Evolutionary conservation across 163 green algal species (phyloP).

Genomic region (Scenedesmus sp.): DNA sequence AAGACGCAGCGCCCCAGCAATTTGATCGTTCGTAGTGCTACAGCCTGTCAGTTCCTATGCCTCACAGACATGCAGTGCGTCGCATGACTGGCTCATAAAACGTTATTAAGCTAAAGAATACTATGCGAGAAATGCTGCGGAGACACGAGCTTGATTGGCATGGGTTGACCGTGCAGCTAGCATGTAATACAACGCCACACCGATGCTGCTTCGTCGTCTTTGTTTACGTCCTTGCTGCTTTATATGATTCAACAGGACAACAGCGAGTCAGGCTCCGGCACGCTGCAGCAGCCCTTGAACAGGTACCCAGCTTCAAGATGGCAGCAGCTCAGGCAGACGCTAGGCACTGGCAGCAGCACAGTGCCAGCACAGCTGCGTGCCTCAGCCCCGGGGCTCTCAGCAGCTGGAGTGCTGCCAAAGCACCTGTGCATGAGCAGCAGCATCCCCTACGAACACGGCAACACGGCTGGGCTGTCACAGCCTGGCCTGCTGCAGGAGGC

Average conservation of each 20-base stretch:
- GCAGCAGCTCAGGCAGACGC: conserved; percentile 35
- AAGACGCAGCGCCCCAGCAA: too few species aligned
- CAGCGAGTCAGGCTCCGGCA: not conserved
- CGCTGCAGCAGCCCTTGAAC: not conserved
- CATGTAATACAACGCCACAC: not conserved
- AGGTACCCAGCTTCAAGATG: conserved; percentile 8
- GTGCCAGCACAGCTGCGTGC: not conserved
- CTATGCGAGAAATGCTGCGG: not conserved
- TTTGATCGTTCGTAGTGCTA: not conserved
- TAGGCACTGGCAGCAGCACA: not conserved
- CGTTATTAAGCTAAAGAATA: too few species aligned
- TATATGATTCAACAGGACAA: not conserved
- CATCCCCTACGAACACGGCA: not conserved
- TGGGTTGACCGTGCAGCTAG: not conserved
- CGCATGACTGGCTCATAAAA: too few species aligned
- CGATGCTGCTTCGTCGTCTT: too few species aligned
- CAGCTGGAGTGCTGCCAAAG: not conserved
- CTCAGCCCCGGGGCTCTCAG: not conserved
- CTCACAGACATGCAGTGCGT: not conserved
- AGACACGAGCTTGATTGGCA: not conserved
- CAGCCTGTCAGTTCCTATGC: not conserved
- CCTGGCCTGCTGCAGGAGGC: not conserved
- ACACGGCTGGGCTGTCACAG: not conserved
- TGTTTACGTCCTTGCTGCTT: not conserved
- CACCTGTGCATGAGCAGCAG: not conserved